phyloP scores from a whole-genome alignment of 495 filamentous ascomycete genomes.

The Filosporella fistucella region DNA sequence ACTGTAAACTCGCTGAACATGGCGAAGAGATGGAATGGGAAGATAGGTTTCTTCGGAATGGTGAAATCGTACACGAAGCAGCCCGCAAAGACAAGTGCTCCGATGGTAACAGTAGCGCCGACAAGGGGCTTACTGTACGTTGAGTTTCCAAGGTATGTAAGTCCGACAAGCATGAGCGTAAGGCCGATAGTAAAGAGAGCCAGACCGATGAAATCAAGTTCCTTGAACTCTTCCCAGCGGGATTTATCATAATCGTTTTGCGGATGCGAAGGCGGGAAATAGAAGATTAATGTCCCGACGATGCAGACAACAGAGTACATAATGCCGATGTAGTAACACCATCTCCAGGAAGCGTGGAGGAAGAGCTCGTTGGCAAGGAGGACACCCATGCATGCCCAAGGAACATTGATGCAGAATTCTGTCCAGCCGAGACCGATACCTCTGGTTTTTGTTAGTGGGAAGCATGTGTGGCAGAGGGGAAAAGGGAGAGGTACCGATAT shows the following conservation, averaged over 20 bases:
- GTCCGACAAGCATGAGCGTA: conserved; percentile 25
- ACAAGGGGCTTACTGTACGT: conserved; percentile 17
- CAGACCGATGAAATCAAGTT: conserved; percentile 30
- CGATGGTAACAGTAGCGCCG: conserved; percentile 21
- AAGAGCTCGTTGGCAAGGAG: conserved; percentile 18
- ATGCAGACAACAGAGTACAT: conserved; percentile 26
- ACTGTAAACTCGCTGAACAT: conserved; percentile 26
- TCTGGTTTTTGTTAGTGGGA: conserved; percentile 9
- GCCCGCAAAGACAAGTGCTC: conserved; percentile 19
- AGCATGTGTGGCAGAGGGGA: background rate
- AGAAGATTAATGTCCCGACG: conserved; percentile 25
- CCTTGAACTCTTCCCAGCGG: conserved; percentile 23
- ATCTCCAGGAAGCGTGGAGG: conserved; percentile 14
- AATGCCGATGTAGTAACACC: conserved; percentile 27
- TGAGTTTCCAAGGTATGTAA: conserved; percentile 20
- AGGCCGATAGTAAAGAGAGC: conserved; percentile 26
- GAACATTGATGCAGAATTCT: conserved; percentile 18
- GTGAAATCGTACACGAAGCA: conserved; percentile 27
- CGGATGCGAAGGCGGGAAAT: conserved; percentile 29
- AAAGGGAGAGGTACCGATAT: conserved; percentile 10
- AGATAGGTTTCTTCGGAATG: conserved; percentile 25
- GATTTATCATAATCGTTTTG: conserved; percentile 25
- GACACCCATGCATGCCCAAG: conserved; percentile 19
- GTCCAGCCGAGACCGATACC: conserved; percentile 16
- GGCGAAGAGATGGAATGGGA: conserved; percentile 25